Base-by-base conservation (phyloP, 345 rosid genomes). In the Turnera subulata region DNA sequence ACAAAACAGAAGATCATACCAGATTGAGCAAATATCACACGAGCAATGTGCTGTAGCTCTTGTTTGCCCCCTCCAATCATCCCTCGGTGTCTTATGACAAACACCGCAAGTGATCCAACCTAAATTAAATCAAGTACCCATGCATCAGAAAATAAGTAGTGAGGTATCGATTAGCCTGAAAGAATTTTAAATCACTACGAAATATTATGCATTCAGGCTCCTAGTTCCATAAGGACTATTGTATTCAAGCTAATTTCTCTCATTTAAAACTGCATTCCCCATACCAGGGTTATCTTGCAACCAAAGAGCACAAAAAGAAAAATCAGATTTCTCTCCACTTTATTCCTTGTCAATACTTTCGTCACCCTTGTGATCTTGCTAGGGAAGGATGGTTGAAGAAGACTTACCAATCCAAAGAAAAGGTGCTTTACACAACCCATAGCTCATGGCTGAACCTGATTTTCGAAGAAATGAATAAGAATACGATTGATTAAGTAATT, bases 51-150 rank as follows among this genome's bases (percentile, higher is more conserved):
- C 67, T 62, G 77, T 54, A 86, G 80, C 69, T 86, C 84, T 54
- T 86, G 87, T 45, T 67, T 80, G 11, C 93, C 81, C 66, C 84
- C 89, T 73, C 76, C 54, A 37, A 82, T 63, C 71, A 80, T 66
- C 49, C 67, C 55, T 71, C 78, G 86, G 64, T 83, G 95, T 73
- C 96, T 74, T 55, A 61, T 23, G 26, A 84, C 74, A 76, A 75
- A 92, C 20, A 86, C 82, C 17, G 95, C 88, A 11, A 83, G 62
- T n/a, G 95, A 84, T 23, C 91, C 98, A 64, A 89, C 96, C 98
- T 82, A 29, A 12, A n/a, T n/a, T n/a, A n/a, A n/a, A 59, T 23
- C 24, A 56, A 71, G 53, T 1, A 53, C 35, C 22, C 22, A 18
- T 11, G 6, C 10, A 23, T 37, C 21, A 38, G 35, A 19, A 22